Percentiles rank a stretch among this genome's conserved stretches.
These are phyloP conservation scores for Aspergillus sp. DNA, from an alignment of 2,329 filamentous ascomycete species.

Conservation along the genomic window DNA sequence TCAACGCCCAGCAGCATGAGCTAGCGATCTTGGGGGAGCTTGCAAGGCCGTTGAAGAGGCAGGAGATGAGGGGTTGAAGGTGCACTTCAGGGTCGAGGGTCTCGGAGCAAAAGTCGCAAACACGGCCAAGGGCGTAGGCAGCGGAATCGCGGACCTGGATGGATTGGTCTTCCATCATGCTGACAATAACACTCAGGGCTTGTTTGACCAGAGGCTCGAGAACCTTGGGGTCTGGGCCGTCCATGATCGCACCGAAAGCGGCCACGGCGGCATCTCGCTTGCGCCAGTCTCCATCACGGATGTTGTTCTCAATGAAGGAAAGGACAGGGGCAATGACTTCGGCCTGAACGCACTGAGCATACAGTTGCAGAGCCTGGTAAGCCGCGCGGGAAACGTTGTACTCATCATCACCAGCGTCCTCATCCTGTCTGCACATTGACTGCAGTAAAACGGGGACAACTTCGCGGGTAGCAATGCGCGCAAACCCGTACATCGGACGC, in stretches of 20 bases:
- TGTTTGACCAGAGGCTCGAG: slow-evolving; percentile 95
- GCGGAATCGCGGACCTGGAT: slow-evolving; percentile 95
- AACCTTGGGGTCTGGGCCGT: slow-evolving; percentile 90
- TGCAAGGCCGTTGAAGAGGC: slow-evolving; percentile 86
- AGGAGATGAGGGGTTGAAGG: slow-evolving; percentile 81
- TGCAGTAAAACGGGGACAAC: slow-evolving; percentile 89
- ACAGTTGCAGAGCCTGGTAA: slow-evolving; percentile 95
- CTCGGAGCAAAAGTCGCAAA: slow-evolving; percentile 90
- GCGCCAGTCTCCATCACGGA: slow-evolving; percentile 92
- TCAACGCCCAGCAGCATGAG: slow-evolving; percentile 98
- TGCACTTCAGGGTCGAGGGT: slow-evolving; percentile 85
- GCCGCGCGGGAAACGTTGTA: slow-evolving; percentile 95
- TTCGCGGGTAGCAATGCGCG: slow-evolving; percentile 87
- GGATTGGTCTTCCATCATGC: slow-evolving; percentile 87
- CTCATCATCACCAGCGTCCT: slow-evolving; percentile 94
- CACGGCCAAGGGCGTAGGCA: slow-evolving; percentile 92
- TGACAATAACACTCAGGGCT: slow-evolving; percentile 86
- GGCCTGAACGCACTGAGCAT: slow-evolving; percentile 85
- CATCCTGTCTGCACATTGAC: slow-evolving; percentile 94
- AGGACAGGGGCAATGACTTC: slow-evolving; percentile 86
- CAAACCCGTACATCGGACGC: slow-evolving; percentile 94
- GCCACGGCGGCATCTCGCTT: slow-evolving; percentile 93
- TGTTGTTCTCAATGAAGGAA: slow-evolving; percentile 86
- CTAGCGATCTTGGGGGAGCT: slow-evolving; percentile 96
- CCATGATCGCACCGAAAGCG: slow-evolving; percentile 98